Evolutionary conservation across 495 filamentous ascomycete species (phyloP), one percentile per base, ranked within the genome.

Genomic region (Aspergillus diversus): DNA sequence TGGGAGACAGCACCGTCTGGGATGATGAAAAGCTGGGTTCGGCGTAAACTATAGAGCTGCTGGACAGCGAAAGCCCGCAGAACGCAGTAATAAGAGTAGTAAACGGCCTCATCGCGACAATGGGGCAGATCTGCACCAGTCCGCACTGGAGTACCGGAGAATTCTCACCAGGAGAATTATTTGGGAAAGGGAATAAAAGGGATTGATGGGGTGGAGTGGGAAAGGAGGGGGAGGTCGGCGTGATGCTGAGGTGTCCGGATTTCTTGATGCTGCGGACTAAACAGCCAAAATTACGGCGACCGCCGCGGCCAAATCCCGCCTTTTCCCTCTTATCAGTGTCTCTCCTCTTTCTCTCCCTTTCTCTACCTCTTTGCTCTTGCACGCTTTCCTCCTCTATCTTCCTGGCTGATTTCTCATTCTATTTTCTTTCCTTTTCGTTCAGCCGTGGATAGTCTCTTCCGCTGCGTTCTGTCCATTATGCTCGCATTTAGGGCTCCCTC

Each of bases 1-100:
- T 86, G 69, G 81, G 73, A 33, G 89, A 84, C 16, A 93, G 84
- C 59, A 64, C 83, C 79, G 62, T 83, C 73, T 66, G 48, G 32
- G 59, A 34, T 62, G 71, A 63, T 63, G 66, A 73, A 79, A 59
- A 33, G 61, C 67, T 72, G 58, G 74, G 64, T 32, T 71, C 68
- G 66, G 75, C 73, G 68, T 71, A 72, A 71, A 76, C 72, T 54
- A 72, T 63, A 63, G 60, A 57, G 67, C 61, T 72, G 70, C 72
- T 73, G 47, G 66, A 68, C 62, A 70, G 68, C 43, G 77, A 67
- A 54, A 81, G 64, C 64, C 77, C 76, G 67, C 66, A 70, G 46
- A 80, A 67, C 66, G 77, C 71, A 60, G 77, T 69, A 67, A 69
- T 60, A 61, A 76, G 72, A 59, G 75, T 73, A 57, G 60, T 34